phyloP scores from a whole-genome alignment of 148 eudicot genomes.

The Fagopyrum tataricum region DNA sequence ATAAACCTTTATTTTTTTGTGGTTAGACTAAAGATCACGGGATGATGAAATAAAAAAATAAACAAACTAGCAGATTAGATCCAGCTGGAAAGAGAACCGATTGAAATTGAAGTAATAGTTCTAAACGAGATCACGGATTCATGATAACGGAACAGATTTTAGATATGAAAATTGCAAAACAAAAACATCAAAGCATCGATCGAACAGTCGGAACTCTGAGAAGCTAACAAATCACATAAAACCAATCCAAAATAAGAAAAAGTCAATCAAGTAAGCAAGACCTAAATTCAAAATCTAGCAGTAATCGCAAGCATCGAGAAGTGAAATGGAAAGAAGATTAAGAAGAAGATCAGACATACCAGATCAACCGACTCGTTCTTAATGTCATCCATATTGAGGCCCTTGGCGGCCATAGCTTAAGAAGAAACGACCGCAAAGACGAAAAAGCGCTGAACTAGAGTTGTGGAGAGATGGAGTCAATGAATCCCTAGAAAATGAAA shows the following conservation, averaged over 20 bases:
- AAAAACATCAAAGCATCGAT: not conserved
- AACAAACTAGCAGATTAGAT: not conserved
- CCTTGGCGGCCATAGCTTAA: slow-evolving; percentile 2
- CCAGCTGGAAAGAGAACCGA: slow-evolving; percentile 4
- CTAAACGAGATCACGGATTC: not conserved
- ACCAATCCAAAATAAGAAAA: not conserved
- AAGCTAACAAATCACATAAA: not conserved
- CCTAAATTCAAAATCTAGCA: not conserved
- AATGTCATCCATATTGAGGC: slow-evolving; percentile 15
- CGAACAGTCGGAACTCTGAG: not conserved
- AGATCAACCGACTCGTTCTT: slow-evolving; percentile 19
- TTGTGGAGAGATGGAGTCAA: not conserved
- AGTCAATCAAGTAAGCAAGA: not conserved
- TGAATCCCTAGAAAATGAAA: not conserved
- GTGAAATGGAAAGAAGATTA: not conserved
- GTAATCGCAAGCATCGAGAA: not conserved
- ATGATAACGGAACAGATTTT: not conserved
- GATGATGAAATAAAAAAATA: not conserved
- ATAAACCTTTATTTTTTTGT: not conserved
- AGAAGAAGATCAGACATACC: not conserved
- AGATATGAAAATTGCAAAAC: not conserved
- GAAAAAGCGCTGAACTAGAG: not conserved
- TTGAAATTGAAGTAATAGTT: not conserved
- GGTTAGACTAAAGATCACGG: slow-evolving; percentile 3
- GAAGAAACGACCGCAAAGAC: not conserved